Evolutionary conservation across 1,139 yeast genomes (phyloP).

Genomic region (Zygosaccharomyces pseudobailii): DNA sequence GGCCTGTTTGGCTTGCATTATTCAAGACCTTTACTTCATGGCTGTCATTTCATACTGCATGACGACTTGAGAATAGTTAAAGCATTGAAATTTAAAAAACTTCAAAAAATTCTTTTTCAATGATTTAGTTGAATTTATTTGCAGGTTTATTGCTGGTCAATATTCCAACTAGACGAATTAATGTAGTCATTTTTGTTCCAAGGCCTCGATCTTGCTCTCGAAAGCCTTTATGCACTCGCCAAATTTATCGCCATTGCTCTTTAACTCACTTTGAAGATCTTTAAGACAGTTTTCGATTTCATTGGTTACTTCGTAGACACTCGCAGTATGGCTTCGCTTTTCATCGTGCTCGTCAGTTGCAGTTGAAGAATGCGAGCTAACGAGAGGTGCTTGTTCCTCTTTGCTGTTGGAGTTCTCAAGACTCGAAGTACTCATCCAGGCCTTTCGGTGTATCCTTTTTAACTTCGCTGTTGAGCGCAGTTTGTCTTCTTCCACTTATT

Average conservation of each 20-base stretch:
- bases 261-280: constrained; percentile 34
- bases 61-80: too few relatives aligned
- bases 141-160: neutral
- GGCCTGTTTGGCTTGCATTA: too few relatives aligned
- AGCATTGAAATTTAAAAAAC: too few relatives aligned
- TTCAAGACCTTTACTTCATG: too few relatives aligned
- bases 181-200: neutral
- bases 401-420: constrained; percentile 1
- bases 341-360: constrained; percentile 4
- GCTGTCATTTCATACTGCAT: too few relatives aligned
- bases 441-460: neutral
- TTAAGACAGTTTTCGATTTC: constrained; percentile 43
- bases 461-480: neutral
- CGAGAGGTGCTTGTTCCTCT: constrained; percentile 4
- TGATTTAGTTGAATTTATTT: too few relatives aligned
- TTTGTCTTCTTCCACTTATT: constrained; percentile 1
- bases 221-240: constrained; percentile 18
- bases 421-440: neutral
- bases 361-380: constrained; percentile 1
- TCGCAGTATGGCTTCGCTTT: constrained; percentile 31
- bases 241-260: constrained; percentile 28
- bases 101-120: too few relatives aligned
- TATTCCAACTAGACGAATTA: neutral
- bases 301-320: constrained; percentile 51
- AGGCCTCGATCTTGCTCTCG: constrained; percentile 18